Evolutionary conservation across 495 filamentous ascomycete genomes (phyloP).

Genomic region (Hypoxylon rickii): DNA sequence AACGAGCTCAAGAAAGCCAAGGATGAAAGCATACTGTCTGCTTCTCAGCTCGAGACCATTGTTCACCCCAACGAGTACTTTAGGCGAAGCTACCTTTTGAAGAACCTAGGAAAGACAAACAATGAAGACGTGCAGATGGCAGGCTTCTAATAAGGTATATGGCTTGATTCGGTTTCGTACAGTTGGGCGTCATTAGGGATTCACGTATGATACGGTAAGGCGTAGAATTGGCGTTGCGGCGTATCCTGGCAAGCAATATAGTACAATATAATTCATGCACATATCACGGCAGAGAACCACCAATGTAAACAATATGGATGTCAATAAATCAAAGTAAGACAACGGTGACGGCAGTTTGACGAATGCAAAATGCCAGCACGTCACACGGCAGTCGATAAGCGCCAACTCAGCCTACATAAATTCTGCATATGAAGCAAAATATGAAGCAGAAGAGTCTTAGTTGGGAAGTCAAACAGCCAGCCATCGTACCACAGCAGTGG

Average conservation of each 20-base stretch:
- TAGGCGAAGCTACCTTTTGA: constrained; percentile 86
- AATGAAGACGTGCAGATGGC: constrained; percentile 58
- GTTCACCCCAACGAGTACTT: constrained; percentile 98
- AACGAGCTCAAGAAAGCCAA: constrained; percentile 87
- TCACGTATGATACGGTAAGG: background rate
- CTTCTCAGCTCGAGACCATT: constrained; percentile 88
- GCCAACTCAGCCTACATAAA: constrained; percentile 1
- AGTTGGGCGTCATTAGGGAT: background rate
- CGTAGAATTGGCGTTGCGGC: constrained; percentile 17
- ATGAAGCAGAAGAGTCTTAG: background rate
- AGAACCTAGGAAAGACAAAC: constrained; percentile 60
- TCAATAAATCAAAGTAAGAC: background rate
- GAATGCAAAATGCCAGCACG: constrained; percentile 1
- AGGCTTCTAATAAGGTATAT: constrained; percentile 14
- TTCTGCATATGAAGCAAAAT: background rate
- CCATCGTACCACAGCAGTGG: background rate
- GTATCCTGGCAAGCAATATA: constrained; percentile 5
- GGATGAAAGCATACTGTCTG: constrained; percentile 76
- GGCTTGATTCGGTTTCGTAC: no score
- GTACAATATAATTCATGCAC: constrained; percentile 4
- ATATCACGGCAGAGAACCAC: constrained; percentile 4
- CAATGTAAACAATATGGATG: background rate
- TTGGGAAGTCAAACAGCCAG: background rate
- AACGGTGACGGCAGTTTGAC: constrained; percentile 14
- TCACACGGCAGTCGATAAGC: constrained; percentile 14